phyloP scores from a whole-genome alignment of 2,329 filamentous ascomycete species.

The Xylariales sp. region DNA sequence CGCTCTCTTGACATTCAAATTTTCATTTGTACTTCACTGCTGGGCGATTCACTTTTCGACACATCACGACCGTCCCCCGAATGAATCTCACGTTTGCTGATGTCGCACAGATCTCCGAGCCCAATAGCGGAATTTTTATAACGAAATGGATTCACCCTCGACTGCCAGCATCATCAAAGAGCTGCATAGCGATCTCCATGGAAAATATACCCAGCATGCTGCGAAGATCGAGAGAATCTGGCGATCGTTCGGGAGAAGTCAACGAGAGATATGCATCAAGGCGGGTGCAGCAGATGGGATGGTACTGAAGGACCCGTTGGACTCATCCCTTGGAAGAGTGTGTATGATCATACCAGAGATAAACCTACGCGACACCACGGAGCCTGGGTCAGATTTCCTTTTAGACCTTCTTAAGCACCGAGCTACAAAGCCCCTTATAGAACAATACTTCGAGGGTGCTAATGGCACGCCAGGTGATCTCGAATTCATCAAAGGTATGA shows the following conservation, averaged over 20 bases:
- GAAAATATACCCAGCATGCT: constrained; percentile 32
- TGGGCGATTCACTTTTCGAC: no score
- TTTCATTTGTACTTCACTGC: no score
- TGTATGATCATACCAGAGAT: constrained; percentile 37
- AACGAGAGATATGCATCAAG: constrained; percentile 27
- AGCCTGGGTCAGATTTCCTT: constrained; percentile 27
- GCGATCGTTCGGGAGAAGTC: constrained; percentile 26
- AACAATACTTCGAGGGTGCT: constrained; percentile 28
- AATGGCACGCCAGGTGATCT: constrained; percentile 29
- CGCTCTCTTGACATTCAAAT: no score
- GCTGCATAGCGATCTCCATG: constrained; percentile 31
- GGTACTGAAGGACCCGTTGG: constrained; percentile 29
- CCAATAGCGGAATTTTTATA: no score
- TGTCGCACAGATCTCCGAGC: no score
- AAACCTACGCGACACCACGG: constrained; percentile 36
- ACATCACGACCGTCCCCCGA: no score
- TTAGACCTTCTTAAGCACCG: constrained; percentile 33
- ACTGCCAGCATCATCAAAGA: no score
- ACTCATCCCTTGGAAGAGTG: constrained; percentile 30
- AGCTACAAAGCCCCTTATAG: constrained; percentile 24
- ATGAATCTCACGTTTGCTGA: no score
- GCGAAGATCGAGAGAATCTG: constrained; percentile 32
- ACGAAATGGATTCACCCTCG: no score
- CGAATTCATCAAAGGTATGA: constrained; percentile 28
- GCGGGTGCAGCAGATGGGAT: constrained; percentile 24